Base-by-base conservation (phyloP, 805 yeast species). In the Starmerella stigmatis region DNA sequence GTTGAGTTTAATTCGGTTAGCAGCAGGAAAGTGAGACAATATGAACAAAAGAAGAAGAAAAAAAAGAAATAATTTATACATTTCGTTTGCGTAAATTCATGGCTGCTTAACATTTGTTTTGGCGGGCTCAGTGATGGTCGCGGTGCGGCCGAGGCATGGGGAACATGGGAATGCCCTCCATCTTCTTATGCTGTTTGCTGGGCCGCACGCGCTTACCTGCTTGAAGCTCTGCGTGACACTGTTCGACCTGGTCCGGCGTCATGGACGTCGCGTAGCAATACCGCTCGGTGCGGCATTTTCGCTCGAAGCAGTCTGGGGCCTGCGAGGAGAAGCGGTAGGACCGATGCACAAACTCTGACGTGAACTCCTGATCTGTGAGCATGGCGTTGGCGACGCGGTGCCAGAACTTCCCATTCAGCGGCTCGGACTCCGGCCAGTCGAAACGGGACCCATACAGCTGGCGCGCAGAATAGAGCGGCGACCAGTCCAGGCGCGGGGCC, bases 361-460 rank as follows among this genome's bases (percentile, higher is more conserved):
- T 69, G 51, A 67, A 61, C 2, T 60, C 67, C 28, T 66, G 63
- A 52, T 72, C 63, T 38, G 60, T 56, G 36, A 66, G 64, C 51
- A 79, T 65, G 30, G 63, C 61, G 23, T 64, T 60, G 3, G 79
- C 73, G 15, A 77, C 79, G 22, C 51, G 43, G 56, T 78, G 76
- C 86, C 86, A 78, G 67, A 78, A 79, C 15, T 77, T 71, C 16
- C 77, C 86, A 56, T 79, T 79, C 56, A 79, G 68, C 11, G 85
- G 81, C 13, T 79, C 65, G 10, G 60, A 53, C 11, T 44, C 51
- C 15, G 85, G 83, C 86, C 86, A 80, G 10, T 69, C 59, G 11
- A 74, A 65, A 2, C 13, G 17, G 3, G 20, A 6, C 44, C 72
- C 74, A 49, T 76, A 79, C 2, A 68, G 64, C 2, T 72, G 76